phyloP scores from a whole-genome alignment of 257 asterid species.

The Solanum dulcamara region DNA sequence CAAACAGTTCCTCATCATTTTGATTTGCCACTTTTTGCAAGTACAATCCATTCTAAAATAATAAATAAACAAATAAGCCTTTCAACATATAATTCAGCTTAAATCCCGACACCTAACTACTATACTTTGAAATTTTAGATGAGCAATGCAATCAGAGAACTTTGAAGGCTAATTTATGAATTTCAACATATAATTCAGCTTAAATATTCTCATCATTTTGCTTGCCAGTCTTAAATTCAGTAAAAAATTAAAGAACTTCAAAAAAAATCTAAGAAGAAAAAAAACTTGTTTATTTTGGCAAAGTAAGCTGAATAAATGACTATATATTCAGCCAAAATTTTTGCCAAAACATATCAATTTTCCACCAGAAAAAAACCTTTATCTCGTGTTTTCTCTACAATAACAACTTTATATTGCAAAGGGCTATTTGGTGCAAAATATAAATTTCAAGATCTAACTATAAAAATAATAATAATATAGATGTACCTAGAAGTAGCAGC shows the following conservation, averaged over 20 bases:
- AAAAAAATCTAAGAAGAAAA: not conserved
- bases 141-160: constrained; percentile 34
- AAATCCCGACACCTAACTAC: too few relatives aligned
- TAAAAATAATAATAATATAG: not conserved
- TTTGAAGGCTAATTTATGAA: constrained; percentile 18
- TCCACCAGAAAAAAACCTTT: constrained; percentile 43
- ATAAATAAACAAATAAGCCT: not conserved
- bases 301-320: constrained; percentile 11
- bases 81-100: too few relatives aligned
- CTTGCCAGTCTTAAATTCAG: not conserved
- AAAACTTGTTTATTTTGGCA: constrained; percentile 9
- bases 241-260: not conserved
- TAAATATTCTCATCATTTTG: constrained; percentile 16
- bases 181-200: constrained; percentile 16
- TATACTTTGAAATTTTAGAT: too few relatives aligned
- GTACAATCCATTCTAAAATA: not conserved
- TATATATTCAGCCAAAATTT: constrained; percentile 6
- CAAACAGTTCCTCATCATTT: constrained; percentile 32
- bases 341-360: constrained; percentile 21
- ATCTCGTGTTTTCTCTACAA: constrained; percentile 54
- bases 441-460: not conserved
- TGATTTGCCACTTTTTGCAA: not conserved
- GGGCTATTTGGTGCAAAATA: constrained; percentile 56
- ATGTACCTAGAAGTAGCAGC: not conserved
- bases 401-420: constrained; percentile 34